Evolutionary conservation across 345 rosid genomes (phyloP).

Genomic region (Pistacia integerrima): DNA sequence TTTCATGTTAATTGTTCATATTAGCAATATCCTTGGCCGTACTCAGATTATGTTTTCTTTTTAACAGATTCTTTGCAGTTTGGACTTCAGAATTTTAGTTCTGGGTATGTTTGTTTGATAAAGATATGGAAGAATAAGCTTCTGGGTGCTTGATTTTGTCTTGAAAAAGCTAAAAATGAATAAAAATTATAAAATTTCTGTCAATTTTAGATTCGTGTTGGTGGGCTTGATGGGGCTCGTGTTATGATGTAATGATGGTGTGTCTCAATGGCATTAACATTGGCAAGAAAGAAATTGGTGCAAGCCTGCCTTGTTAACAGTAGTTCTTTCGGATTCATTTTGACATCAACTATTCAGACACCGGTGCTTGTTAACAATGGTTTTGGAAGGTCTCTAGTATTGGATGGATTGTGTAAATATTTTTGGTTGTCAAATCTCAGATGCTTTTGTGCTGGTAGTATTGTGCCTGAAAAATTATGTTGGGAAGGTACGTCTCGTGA

Average conservation of each 20-base stretch:
- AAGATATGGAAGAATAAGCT: not conserved
- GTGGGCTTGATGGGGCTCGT: not conserved
- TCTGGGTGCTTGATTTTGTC: not conserved
- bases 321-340: not conserved
- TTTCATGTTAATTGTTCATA: not conserved
- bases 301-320: not conserved
- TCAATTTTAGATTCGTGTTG: not conserved
- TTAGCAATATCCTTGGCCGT: not conserved
- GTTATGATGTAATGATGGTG: not conserved
- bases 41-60: not conserved
- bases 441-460: not conserved
- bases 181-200: not conserved
- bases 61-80: not conserved
- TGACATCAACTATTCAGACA: not conserved
- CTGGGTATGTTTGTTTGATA: not conserved
- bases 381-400: slow-evolving; percentile 4
- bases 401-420: not conserved
- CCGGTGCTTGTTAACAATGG: not conserved
- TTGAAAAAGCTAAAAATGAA: not conserved
- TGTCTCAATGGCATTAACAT: slow-evolving; percentile 5
- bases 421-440: not conserved
- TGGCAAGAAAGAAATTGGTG: not conserved
- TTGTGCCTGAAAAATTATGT: slow-evolving; percentile 29
- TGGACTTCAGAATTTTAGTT: not conserved
- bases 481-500: slow-evolving; percentile 54